Evolutionary conservation across 108 stramenopile species (phyloP).

Genomic region (Schizochytrium sp.): DNA sequence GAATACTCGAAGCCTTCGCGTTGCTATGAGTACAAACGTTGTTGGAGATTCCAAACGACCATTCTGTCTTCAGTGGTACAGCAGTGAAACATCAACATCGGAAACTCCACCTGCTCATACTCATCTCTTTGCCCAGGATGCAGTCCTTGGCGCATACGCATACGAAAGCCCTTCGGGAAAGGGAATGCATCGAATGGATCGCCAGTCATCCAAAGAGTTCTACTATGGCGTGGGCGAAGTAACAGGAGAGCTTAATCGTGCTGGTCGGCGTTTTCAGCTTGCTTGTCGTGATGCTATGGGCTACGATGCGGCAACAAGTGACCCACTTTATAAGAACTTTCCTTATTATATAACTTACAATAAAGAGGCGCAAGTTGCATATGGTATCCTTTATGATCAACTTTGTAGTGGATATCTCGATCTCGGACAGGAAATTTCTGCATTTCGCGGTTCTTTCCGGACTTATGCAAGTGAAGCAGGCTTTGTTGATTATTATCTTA

Average conservation of each 20-base stretch:
- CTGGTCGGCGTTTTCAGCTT: conserved; percentile 46
- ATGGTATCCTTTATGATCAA: conserved; percentile 58
- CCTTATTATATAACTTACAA: conserved; percentile 60
- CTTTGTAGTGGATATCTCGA: conserved; percentile 57
- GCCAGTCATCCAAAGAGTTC: conserved; percentile 13
- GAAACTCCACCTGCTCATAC: not conserved
- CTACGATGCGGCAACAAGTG: conserved; percentile 36
- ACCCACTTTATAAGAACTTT: conserved; percentile 55
- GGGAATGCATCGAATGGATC: conserved; percentile 45
- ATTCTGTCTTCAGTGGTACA: conserved; percentile 11
- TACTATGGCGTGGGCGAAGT: conserved; percentile 60
- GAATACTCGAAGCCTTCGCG: not conserved
- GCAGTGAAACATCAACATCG: not conserved
- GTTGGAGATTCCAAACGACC: not conserved
- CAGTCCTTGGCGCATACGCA: conserved; percentile 36
- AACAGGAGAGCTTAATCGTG: conserved; percentile 26
- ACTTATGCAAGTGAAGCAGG: conserved; percentile 26
- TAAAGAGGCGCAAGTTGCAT: conserved; percentile 12
- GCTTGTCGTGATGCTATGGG: conserved; percentile 58
- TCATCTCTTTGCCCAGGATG: conserved; percentile 22
- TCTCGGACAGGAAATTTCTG: conserved; percentile 29
- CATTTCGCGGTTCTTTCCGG: conserved; percentile 52
- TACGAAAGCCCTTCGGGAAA: not conserved
- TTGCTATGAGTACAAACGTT: not conserved
- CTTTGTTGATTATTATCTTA: conserved; percentile 54